phyloP scores from a whole-genome alignment of 768 basidiomycete genomes.

The Mycena sanguinolenta region DNA sequence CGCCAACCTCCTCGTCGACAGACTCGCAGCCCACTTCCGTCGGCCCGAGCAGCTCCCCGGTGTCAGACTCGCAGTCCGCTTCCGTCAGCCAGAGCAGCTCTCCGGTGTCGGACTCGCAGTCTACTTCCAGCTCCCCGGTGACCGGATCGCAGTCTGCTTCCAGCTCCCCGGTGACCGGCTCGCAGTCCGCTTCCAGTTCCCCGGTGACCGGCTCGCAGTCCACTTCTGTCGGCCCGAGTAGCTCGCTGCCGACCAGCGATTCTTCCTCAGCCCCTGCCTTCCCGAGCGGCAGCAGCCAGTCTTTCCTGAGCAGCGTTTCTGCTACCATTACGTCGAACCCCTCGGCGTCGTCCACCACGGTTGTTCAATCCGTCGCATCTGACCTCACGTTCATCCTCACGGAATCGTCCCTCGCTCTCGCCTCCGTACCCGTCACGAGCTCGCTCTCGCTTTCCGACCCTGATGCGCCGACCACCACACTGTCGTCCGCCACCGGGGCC shows the following conservation, averaged over 20 bases:
- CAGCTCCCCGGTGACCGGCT: no score
- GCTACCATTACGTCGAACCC: neutral
- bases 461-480: constrained; percentile 56
- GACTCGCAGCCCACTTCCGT: neutral
- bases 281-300: neutral
- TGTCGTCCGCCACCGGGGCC: constrained; percentile 35
- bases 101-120: no score
- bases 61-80: neutral
- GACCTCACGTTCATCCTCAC: constrained; percentile 61
- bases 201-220: no score
- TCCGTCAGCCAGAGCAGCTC: neutral
- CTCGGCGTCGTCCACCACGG: constrained; percentile 16
- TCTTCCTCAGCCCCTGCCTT: neutral
- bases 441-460: constrained; percentile 54
- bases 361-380: constrained; percentile 49
- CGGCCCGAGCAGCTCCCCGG: neutral
- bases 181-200: neutral
- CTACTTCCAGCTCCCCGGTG: no score
- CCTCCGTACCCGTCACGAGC: constrained; percentile 45
- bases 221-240: neutral
- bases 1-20: neutral
- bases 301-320: neutral
- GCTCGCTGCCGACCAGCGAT: neutral
- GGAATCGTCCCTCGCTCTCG: constrained; percentile 56
- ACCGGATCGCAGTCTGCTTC: no score